phyloP scores from a whole-genome alignment of 1,284 basidiomycete genomes.

The Phenoliferia sp. region DNA sequence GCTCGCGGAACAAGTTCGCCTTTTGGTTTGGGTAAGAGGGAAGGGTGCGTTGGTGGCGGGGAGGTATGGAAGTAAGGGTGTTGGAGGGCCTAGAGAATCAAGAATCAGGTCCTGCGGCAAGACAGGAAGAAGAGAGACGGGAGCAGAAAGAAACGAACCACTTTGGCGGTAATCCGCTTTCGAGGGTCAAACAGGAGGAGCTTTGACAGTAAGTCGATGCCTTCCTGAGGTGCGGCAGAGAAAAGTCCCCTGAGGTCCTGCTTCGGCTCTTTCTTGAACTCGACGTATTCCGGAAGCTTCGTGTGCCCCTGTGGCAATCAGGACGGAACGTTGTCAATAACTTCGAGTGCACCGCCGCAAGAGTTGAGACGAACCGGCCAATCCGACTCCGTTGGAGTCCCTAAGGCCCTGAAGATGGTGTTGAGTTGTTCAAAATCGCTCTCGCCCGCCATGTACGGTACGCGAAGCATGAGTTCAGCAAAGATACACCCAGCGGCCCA shows the following conservation, averaged over 20 bases:
- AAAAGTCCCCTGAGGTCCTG: constrained; percentile 79
- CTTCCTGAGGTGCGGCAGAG: constrained; percentile 81
- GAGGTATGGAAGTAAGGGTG: constrained; percentile 73
- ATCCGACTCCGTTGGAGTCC: constrained; percentile 90
- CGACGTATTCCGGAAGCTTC: constrained; percentile 80
- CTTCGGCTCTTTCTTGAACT: constrained; percentile 67
- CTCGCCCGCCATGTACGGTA: constrained; percentile 86
- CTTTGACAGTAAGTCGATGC: constrained; percentile 73
- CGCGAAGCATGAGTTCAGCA: constrained; percentile 90
- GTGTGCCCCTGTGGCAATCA: constrained; percentile 88
- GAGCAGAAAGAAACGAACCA: constrained; percentile 50
- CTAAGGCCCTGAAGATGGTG: constrained; percentile 87
- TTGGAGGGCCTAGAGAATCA: constrained; percentile 55
- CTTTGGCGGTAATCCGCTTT: constrained; percentile 71
- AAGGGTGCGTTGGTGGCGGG: constrained; percentile 74
- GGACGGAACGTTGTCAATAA: constrained; percentile 2
- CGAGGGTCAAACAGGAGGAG: constrained; percentile 82
- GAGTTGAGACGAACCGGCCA: constrained; percentile 71
- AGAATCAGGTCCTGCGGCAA: not conserved
- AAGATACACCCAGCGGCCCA: constrained; percentile 97
- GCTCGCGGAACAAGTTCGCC: constrained; percentile 52
- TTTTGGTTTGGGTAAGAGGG: constrained; percentile 71
- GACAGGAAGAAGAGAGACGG: not conserved
- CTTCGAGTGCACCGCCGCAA: too few species aligned
- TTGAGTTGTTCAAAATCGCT: constrained; percentile 95